Percentiles rank a stretch among this genome's conserved stretches.
These are phyloP conservation scores for Colletotrichum sp. DNA, from an alignment of 2,329 filamentous ascomycete species.

Conservation along the genomic window DNA sequence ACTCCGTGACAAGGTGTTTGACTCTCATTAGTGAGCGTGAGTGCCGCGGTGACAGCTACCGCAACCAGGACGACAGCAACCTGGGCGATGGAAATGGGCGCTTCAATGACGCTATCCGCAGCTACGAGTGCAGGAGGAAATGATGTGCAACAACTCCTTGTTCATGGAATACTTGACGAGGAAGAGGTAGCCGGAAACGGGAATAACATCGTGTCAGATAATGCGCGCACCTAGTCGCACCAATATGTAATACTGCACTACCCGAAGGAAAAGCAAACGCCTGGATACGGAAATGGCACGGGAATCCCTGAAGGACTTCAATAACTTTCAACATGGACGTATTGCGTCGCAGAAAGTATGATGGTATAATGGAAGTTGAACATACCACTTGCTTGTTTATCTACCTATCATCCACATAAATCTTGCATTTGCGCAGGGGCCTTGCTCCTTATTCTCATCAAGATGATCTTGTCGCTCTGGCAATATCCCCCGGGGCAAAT, in stretches of 20 bases:
- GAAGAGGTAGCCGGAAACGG: not conserved
- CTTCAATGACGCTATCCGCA: conserved; percentile 5
- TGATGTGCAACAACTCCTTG: not conserved
- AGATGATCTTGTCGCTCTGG: not conserved
- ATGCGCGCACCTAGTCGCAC: not conserved
- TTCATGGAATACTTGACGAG: not conserved
- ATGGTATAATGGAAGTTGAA: not conserved
- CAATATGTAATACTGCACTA: not conserved
- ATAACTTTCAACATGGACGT: not conserved
- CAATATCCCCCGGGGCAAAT: not conserved
- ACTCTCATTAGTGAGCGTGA: not conserved
- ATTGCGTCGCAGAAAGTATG: not conserved
- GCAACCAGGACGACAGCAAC: conserved; percentile 1
- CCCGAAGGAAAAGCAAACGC: not conserved
- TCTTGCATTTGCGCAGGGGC: not conserved
- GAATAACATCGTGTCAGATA: not conserved
- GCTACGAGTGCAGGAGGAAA: not conserved
- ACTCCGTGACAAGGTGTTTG: not conserved
- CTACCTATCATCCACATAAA: not conserved
- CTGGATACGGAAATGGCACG: not conserved
- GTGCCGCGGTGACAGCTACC: not conserved
- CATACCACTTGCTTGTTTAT: not conserved
- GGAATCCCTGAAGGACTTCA: not conserved
- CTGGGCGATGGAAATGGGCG: not conserved
- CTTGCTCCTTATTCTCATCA: not conserved